Evolutionary conservation across 2,329 filamentous ascomycete species (phyloP).

Genomic region (Pseudopyrenochaeta lycopersici): DNA sequence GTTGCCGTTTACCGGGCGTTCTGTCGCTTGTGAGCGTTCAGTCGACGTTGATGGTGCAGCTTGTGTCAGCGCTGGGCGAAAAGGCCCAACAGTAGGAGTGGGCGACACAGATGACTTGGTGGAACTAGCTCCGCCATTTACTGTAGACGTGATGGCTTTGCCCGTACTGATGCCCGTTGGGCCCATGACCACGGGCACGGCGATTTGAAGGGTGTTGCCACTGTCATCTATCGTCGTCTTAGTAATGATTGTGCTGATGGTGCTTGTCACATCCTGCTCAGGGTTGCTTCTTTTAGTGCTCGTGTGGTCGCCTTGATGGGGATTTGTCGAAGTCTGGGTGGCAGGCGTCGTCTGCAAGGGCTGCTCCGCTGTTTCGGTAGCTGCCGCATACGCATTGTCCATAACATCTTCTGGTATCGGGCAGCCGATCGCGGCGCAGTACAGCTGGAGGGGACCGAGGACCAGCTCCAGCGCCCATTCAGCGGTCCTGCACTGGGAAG

Average conservation of each 20-base stretch:
- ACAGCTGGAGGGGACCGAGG: conserved; percentile 28
- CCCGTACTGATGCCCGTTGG: conserved; percentile 31
- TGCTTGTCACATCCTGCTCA: conserved; percentile 18
- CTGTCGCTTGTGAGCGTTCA: conserved; percentile 14
- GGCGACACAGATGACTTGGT: conserved; percentile 10
- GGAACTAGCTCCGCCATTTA: conserved; percentile 13
- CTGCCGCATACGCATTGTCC: conserved; percentile 27
- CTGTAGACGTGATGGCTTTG: conserved; percentile 27
- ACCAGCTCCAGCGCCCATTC: conserved; percentile 20
- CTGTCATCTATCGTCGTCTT: conserved; percentile 28
- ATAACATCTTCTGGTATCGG: conserved; percentile 29
- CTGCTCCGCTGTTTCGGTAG: conserved; percentile 9
- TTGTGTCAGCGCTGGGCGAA: conserved; percentile 8
- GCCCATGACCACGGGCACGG: conserved; percentile 33
- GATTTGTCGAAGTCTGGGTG: conserved; percentile 6
- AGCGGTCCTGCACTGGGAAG: conserved; percentile 21
- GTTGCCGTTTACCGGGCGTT: conserved; percentile 21
- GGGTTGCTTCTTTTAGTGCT: conserved; percentile 7
- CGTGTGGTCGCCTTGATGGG: conserved; percentile 6
- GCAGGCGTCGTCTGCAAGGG: conserved; percentile 5
- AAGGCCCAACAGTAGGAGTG: conserved; percentile 10
- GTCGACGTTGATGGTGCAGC: conserved; percentile 10
- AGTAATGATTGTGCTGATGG: conserved; percentile 27
- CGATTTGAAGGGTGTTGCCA: conserved; percentile 32
- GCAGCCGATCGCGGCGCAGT: conserved; percentile 24